These are phyloP conservation scores for Cercospora berteroae DNA, from an alignment of 2,329 filamentous ascomycete genomes.

Conservation along the genomic window DNA sequence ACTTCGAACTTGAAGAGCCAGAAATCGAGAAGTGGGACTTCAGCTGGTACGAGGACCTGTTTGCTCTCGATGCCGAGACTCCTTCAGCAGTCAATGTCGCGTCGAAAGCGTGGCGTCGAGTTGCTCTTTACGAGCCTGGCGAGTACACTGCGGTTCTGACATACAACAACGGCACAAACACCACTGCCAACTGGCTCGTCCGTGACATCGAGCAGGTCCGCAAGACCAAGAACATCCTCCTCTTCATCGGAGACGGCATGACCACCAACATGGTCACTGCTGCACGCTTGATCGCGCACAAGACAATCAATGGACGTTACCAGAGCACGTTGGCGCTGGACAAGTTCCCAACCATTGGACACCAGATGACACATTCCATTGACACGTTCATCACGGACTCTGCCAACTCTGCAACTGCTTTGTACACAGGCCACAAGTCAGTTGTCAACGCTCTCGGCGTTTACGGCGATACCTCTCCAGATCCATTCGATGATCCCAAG, in stretches of 20 bases:
- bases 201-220: conserved; percentile 66
- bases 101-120: conserved; percentile 71
- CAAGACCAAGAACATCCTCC: conserved; percentile 70
- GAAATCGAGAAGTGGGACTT: conserved; percentile 78
- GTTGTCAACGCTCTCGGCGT: conserved; percentile 80
- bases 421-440: conserved; percentile 82
- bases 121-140: conserved; percentile 75
- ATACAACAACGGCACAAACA: conserved; percentile 71
- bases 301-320: conserved; percentile 81
- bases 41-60: conserved; percentile 80
- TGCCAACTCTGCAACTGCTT: conserved; percentile 77
- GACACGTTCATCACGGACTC: conserved; percentile 81
- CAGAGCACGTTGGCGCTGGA: conserved; percentile 70
- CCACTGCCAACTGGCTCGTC: conserved; percentile 73
- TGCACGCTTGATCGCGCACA: conserved; percentile 76
- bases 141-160: conserved; percentile 72
- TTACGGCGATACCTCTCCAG: conserved; percentile 72
- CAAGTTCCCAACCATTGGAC: conserved; percentile 70
- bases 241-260: conserved; percentile 75
- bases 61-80: conserved; percentile 67
- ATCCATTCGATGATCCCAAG: conserved; percentile 78
- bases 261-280: conserved; percentile 63
- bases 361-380: conserved; percentile 85
- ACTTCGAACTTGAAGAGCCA: conserved; percentile 69
- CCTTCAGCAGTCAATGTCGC: conserved; percentile 76